phyloP scores from a whole-genome alignment of 257 asterid species.

The Solanum lycopersicoides region DNA sequence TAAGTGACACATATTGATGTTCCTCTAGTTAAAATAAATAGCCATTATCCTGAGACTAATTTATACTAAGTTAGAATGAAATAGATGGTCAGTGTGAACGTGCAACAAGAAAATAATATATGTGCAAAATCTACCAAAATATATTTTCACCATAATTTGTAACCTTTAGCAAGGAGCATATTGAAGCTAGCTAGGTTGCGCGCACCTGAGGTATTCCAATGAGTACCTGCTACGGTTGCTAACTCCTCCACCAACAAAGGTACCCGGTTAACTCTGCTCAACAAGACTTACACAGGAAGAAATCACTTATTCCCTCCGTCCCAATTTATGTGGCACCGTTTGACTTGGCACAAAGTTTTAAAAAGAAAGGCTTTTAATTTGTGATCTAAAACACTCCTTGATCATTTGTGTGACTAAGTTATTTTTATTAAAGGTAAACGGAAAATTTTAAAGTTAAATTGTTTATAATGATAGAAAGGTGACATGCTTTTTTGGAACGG shows the following conservation, averaged over 20 bases:
- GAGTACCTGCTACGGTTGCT: background rate
- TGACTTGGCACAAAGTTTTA: background rate
- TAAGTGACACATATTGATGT: background rate
- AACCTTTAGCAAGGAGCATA: background rate
- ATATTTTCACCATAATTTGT: background rate
- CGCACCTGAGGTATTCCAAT: background rate
- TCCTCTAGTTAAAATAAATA: background rate
- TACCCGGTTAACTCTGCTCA: background rate
- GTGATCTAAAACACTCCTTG: background rate
- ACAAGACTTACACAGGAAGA: background rate
- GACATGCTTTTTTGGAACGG: background rate
- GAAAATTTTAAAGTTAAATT: background rate
- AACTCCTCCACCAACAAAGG: background rate
- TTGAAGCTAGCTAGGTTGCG: background rate
- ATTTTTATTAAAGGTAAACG: background rate
- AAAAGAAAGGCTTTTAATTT: background rate
- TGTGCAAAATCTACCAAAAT: background rate
- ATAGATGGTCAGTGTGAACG: background rate
- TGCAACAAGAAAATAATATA: background rate
- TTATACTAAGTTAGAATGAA: background rate
- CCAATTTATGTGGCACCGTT: background rate
- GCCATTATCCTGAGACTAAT: background rate
- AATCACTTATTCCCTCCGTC: background rate
- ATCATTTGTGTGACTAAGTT: background rate
- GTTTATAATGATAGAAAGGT: background rate